Conservation (phyloP, 1,139 yeast species). For the Torulaspora globosa region DNA sequence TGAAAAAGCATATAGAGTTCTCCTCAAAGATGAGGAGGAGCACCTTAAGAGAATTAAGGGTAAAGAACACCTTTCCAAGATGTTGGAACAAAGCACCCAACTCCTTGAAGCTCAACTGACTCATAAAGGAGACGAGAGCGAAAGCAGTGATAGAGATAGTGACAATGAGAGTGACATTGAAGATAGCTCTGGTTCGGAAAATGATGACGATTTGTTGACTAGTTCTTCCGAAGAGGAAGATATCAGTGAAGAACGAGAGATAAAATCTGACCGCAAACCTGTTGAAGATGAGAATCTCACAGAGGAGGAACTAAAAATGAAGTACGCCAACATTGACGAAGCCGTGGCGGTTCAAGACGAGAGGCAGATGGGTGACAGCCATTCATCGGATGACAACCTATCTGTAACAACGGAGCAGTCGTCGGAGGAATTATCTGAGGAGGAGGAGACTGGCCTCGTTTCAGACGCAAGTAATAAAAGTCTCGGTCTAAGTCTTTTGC, state of each 20-base stretch:
- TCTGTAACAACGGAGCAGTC: constrained; percentile 27
- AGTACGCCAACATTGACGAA: constrained; percentile 1
- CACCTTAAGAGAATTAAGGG: constrained; percentile 72
- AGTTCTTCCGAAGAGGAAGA: constrained; percentile 17
- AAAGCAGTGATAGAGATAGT: constrained; percentile 14
- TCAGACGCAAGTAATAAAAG: constrained; percentile 2
- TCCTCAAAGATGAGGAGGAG: constrained; percentile 56
- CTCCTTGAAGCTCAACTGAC: constrained; percentile 79
- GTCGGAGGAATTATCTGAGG: constrained; percentile 7
- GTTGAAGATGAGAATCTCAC: constrained; percentile 12
- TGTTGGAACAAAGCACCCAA: constrained; percentile 87
- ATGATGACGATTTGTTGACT: constrained; percentile 34
- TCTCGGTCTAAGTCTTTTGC: constrained; percentile 12
- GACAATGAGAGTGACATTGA: constrained; percentile 17
- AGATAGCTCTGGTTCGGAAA: constrained; percentile 21
- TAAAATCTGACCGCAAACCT: constrained; percentile 14
- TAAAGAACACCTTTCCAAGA: constrained; percentile 80
- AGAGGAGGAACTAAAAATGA: constrained; percentile 2
- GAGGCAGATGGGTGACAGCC: not conserved
- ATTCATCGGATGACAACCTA: constrained; percentile 16
- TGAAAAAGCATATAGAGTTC: constrained; percentile 64
- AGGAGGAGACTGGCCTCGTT: constrained; percentile 40
- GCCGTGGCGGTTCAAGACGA: not conserved
- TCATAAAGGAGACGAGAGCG: constrained; percentile 21
- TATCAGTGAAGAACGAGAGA: constrained; percentile 17